phyloP scores from a whole-genome alignment of 1,284 basidiomycete genomes.

The Cerioporus squamosus region DNA sequence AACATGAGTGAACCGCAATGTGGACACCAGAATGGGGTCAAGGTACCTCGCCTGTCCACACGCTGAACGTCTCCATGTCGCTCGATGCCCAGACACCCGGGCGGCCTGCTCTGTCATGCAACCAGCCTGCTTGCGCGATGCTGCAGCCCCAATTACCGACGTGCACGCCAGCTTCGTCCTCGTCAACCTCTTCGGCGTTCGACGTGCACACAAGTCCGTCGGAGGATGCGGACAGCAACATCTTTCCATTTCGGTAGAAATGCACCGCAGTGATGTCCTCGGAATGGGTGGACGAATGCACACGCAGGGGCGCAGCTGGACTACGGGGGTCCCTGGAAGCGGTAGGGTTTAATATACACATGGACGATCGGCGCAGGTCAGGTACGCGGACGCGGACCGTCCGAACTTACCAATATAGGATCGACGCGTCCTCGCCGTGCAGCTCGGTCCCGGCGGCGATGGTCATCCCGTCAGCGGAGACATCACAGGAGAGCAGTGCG shows the following conservation, averaged over 20 bases:
- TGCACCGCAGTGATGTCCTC: constrained; percentile 76
- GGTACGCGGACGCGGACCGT: not conserved
- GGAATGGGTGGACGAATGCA: constrained; percentile 71
- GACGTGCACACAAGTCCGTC: constrained; percentile 75
- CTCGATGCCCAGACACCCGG: constrained; percentile 69
- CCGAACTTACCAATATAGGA: constrained; percentile 70
- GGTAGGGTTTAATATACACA: not conserved
- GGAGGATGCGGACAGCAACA: constrained; percentile 70
- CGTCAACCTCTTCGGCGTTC: constrained; percentile 68
- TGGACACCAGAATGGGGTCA: not conserved
- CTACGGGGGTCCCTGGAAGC: constrained; percentile 60
- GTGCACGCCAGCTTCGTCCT: constrained; percentile 72
- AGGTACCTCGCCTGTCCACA: constrained; percentile 67
- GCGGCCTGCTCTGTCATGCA: constrained; percentile 37
- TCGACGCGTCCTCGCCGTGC: constrained; percentile 68
- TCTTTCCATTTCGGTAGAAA: constrained; percentile 45
- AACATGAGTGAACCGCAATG: no score
- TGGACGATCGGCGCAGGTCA: not conserved
- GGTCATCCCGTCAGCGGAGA: constrained; percentile 64
- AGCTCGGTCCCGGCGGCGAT: constrained; percentile 76
- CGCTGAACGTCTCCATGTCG: constrained; percentile 85
- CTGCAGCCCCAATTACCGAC: constrained; percentile 80
- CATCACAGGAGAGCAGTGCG: constrained; percentile 67
- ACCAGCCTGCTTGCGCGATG: constrained; percentile 76
- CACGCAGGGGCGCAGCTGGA: constrained; percentile 50